Base-by-base conservation (phyloP, 2,329 filamentous ascomycete genomes). In the Fusarium burgessii region DNA sequence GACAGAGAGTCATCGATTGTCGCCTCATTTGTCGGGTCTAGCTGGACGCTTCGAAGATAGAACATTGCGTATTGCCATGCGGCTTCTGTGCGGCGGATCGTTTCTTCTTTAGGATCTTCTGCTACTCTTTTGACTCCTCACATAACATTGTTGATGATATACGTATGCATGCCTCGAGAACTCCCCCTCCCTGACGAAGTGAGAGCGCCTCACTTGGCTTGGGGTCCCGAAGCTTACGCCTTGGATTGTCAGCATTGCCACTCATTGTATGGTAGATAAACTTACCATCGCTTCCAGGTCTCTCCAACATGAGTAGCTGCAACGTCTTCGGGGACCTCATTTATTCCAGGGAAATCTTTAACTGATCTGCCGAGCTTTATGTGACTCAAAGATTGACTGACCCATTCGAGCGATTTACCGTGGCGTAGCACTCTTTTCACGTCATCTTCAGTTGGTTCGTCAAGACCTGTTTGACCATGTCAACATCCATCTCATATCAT, bases 261-360 rank as follows among this genome's bases (percentile, higher is more conserved):
- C 3, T 6, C 2, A 5, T 18, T 2, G 7, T 1, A 25, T 6
- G 1, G 7, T 4, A 29, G 4, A 50, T 0, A 0, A 23, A 18
- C 47, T n/a, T 1, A 50, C 47, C 32, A 50, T 35, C 47, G 32
- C 12, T 25, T 50, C 47, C 47, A 50, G 2, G 47, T 50, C 8
- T 50, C 20, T 3, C 15, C 47, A 6, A 25, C 47, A 36, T 50
- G 47, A 11, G 20, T 36, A 11, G 32, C 6, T 1, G 47, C 47
- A n/a, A 50, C 20, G 11, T 9, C 14, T 4, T 36, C 47, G 0
- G 47, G 47, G 7, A 50, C 5, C 0, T 50, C 6, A 25, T 36
- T 9, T 2, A 50, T 35, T 25, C 47, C 47, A n/a, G 47, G 32
- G 6, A 50, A 2, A 36, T 50, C 47, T 11, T 29, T 23, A 6